These are phyloP conservation scores for Botrytis galanthina DNA, from an alignment of 2,329 filamentous ascomycete species.

Conservation along the genomic window DNA sequence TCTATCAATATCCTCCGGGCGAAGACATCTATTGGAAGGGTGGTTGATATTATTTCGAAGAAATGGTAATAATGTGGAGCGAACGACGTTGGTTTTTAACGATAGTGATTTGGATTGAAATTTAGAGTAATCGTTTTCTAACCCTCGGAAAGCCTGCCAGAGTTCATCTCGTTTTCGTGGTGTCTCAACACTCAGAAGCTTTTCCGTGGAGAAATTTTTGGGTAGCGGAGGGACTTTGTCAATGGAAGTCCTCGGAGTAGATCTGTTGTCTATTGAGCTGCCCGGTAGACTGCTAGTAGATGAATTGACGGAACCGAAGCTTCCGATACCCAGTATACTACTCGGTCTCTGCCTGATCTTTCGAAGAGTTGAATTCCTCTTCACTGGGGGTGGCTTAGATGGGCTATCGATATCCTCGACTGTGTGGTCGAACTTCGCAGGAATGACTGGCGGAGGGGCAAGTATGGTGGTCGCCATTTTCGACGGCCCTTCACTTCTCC, in stretches of 20 bases:
- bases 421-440: slow-evolving; percentile 30
- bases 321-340: slow-evolving; percentile 35
- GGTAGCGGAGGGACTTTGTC: slow-evolving; percentile 49
- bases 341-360: slow-evolving; percentile 35
- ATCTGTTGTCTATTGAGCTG: slow-evolving; percentile 48
- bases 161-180: slow-evolving; percentile 66
- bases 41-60: slow-evolving; percentile 58
- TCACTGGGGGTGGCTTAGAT: slow-evolving; percentile 23
- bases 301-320: slow-evolving; percentile 36
- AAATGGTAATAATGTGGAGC: slow-evolving; percentile 63
- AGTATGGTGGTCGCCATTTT: slow-evolving; percentile 28
- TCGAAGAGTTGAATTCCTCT: slow-evolving; percentile 27
- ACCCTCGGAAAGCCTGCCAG: slow-evolving; percentile 64
- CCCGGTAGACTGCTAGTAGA: slow-evolving; percentile 41
- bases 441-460: slow-evolving; percentile 23
- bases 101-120: slow-evolving; percentile 66
- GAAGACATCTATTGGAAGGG: slow-evolving; percentile 55
- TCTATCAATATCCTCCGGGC: slow-evolving; percentile 67
- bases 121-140: slow-evolving; percentile 69
- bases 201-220: slow-evolving; percentile 41
- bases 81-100: slow-evolving; percentile 67
- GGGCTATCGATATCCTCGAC: slow-evolving; percentile 28
- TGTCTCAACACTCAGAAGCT: slow-evolving; percentile 29
- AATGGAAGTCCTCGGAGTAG: slow-evolving; percentile 44
- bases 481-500: slow-evolving; percentile 23